Base-by-base conservation (phyloP, 306 rosid species). In the Parietaria judaica region DNA sequence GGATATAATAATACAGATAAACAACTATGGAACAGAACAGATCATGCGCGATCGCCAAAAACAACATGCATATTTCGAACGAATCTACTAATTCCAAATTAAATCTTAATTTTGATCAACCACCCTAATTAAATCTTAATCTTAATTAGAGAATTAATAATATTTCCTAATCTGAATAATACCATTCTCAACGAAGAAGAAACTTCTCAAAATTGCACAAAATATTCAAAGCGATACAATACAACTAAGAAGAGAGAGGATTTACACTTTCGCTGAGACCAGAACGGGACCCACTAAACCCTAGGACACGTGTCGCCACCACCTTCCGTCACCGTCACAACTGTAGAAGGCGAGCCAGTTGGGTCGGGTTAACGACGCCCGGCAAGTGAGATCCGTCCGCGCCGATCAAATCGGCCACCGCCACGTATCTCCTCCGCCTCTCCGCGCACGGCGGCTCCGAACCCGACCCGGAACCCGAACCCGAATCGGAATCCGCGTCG, bases 311-410 rank as follows among this genome's bases (percentile, higher is more conserved):
- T 61, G 75, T 44, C 23, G 67, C 55, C 23, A 34, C 66, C 34
- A n/a, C 11, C 52, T 44, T 13, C 53, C 41, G 6, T 15, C 17
- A 17, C 37, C 1, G 46, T 90, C 80, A 85, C 83, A 81, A 68
- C 74, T 83, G 86, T 59, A 92, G 72, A 63, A 80, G 76, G 60
- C 80, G 83, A 69, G 81, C 84, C 47, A 92, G 85, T 64, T 86
- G 90, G 61, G 88, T 72, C 61, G 98, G 98, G 73, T 92, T 88
- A 67, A 92, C 84, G 14, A 92, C 75, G 70, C 94, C 95, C 4
- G 79, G 70, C 1, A 92, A 51, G 56, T 82, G 90, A 83, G 83
- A 68, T 83, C 95, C 94, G 38, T 72, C 72, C 17, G 56, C 48
- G 49, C 71, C 82, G 14, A 92, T 38, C 81, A 92, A 60, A 65